Conservation (phyloP, 202 grass and related monocot species). For the Cymbopogon flexuosus region DNA sequence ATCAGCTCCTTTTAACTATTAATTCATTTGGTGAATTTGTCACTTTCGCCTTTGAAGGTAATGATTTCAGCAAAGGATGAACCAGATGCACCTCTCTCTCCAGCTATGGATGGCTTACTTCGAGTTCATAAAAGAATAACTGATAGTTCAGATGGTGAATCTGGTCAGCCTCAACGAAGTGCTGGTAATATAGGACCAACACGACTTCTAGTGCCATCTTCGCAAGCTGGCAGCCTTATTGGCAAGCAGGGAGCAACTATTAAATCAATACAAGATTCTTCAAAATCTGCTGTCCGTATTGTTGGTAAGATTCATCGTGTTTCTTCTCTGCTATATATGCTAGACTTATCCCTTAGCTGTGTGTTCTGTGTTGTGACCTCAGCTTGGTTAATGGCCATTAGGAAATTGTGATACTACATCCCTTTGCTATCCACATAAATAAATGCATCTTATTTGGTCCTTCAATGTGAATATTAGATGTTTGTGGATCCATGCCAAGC, state of each 20-base stretch:
- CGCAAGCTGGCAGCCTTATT: slow-evolving; percentile 72
- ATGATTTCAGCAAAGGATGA: slow-evolving; percentile 97
- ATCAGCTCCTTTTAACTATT: not conserved
- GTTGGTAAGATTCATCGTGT: slow-evolving; percentile 49
- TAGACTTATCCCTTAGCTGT: not conserved
- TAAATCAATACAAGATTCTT: slow-evolving; percentile 75
- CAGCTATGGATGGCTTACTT: slow-evolving; percentile 68
- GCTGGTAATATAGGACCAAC: slow-evolving; percentile 46
- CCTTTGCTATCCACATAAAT: no score
- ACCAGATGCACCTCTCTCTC: slow-evolving; percentile 59
- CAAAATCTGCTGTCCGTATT: slow-evolving; percentile 52
- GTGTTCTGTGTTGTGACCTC: slow-evolving; percentile 10
- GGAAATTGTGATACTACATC: no score
- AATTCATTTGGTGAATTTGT: slow-evolving; percentile 19
- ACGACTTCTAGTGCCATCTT: slow-evolving; percentile 61
- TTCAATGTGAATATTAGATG: no score
- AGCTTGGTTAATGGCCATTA: not conserved
- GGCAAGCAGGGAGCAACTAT: slow-evolving; percentile 81
- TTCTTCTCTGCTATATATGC: not conserved
- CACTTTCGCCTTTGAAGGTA: slow-evolving; percentile 49
- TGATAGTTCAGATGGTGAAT: slow-evolving; percentile 56
- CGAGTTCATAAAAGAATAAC: slow-evolving; percentile 65
- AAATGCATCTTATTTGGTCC: no score
- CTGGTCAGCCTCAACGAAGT: slow-evolving; percentile 47
- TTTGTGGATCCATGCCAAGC: not conserved